Conservation (phyloP, 176 grass and related monocot genomes). For the Alopecurus myosuroides region DNA sequence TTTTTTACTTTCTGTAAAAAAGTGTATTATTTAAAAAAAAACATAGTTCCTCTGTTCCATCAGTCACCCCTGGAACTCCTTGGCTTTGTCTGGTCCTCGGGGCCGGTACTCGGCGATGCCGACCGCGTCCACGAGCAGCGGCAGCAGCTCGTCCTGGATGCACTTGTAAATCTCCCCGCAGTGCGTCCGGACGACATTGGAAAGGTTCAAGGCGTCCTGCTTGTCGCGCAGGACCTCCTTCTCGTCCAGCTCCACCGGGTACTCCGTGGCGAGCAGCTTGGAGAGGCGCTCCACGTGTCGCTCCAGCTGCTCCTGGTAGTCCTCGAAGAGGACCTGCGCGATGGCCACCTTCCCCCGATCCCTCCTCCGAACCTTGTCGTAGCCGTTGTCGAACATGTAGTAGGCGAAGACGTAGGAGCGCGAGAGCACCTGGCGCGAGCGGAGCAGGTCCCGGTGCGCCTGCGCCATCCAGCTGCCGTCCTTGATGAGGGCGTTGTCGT, state of each 20-base stretch:
- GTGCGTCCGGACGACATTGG: conserved; percentile 13
- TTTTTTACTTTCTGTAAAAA: too few species aligned
- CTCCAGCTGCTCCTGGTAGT: conserved; percentile 41
- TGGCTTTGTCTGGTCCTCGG: conserved; percentile 20
- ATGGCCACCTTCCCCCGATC: neutral
- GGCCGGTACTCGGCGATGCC: conserved; percentile 22
- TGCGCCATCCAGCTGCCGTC: conserved; percentile 12
- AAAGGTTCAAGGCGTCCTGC: neutral
- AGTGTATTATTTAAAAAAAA: too few species aligned
- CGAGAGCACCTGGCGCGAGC: conserved; percentile 26
- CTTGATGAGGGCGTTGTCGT: rapidly evolving
- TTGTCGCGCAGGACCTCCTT: neutral
- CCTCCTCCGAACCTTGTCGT: neutral
- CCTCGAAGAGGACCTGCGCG: conserved; percentile 45
- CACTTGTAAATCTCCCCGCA: conserved; percentile 26
- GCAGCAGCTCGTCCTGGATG: conserved; percentile 50
- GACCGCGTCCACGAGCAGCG: neutral
- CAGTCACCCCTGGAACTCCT: neutral
- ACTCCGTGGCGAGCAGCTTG: neutral
- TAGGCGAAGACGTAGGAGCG: conserved; percentile 50
- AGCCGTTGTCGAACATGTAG: conserved; percentile 50
- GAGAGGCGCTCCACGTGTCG: conserved; percentile 29
- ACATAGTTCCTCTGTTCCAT: neutral
- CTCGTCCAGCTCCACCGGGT: neutral
- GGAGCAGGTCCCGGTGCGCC: conserved; percentile 15